phyloP scores from a whole-genome alignment of 257 asterid genomes.

The Gentiana straminea region DNA sequence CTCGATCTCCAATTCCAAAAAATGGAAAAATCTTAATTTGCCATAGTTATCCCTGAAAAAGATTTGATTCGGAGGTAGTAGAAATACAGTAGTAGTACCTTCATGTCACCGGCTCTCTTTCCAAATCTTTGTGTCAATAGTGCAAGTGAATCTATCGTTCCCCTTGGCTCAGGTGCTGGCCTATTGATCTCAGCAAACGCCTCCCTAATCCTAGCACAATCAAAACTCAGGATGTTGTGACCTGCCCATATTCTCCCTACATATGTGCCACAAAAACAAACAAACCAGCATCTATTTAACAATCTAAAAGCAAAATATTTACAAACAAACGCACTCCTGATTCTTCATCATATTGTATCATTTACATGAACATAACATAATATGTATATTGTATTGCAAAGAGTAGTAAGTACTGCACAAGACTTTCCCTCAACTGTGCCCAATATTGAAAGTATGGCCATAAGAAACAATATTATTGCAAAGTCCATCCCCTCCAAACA shows the following conservation, averaged over 20 bases:
- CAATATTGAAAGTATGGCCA: too few species aligned
- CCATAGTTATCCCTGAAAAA: neutral
- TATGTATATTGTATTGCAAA: too few species aligned
- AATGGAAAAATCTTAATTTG: neutral
- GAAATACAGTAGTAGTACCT: slow-evolving; percentile 27
- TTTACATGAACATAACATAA: too few species aligned
- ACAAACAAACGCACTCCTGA: neutral
- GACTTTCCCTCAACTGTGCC: too few species aligned
- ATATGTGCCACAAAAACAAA: slow-evolving; percentile 3
- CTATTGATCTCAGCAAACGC: slow-evolving; percentile 71
- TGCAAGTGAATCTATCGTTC: slow-evolving; percentile 68
- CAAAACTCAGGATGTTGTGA: slow-evolving; percentile 78
- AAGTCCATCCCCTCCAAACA: too few species aligned
- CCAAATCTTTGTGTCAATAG: slow-evolving; percentile 70
- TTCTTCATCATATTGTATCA: too few species aligned
- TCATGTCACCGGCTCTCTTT: slow-evolving; percentile 94
- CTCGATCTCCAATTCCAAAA: neutral
- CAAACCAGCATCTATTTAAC: neutral
- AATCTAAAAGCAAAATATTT: neutral
- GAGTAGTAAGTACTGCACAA: too few species aligned
- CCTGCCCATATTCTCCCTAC: slow-evolving; percentile 97
- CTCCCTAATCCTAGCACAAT: slow-evolving; percentile 67
- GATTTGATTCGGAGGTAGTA: neutral
- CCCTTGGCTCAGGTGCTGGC: slow-evolving; percentile 90
- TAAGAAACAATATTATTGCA: too few species aligned